phyloP scores from a whole-genome alignment of 768 basidiomycete species.

The Podaxis sp. region DNA sequence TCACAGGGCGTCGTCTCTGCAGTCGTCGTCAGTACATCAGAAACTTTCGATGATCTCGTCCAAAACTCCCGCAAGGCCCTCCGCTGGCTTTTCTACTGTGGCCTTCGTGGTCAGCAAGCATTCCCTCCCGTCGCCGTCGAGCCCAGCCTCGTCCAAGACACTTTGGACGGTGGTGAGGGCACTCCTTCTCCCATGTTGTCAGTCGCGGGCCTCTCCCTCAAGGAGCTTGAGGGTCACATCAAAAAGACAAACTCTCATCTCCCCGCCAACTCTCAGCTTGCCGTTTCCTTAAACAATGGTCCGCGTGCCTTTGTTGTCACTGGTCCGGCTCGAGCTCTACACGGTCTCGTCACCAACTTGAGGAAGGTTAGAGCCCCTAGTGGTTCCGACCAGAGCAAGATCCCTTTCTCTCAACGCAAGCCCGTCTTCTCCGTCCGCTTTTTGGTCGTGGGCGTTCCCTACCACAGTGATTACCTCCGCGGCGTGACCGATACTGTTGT shows the following conservation, averaged over 20 bases:
- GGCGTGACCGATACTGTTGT: conserved; percentile 76
- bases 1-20: conserved; percentile 97
- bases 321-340: conserved; percentile 87
- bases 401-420: conserved; percentile 92
- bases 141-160: conserved; percentile 82
- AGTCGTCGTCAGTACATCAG: conserved; percentile 81
- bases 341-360: conserved; percentile 89
- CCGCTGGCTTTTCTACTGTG: conserved; percentile 91
- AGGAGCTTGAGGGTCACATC: conserved; percentile 80
- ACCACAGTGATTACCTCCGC: conserved; percentile 85
- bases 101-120: conserved; percentile 88
- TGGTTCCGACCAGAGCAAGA: conserved; percentile 91
- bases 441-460: conserved; percentile 93
- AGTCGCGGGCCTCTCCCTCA: conserved; percentile 76
- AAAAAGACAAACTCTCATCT: conserved; percentile 87
- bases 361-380: conserved; percentile 86
- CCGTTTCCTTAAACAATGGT: conserved; percentile 91
- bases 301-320: conserved; percentile 90
- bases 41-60: conserved; percentile 70
- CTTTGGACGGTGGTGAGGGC: conserved; percentile 92
- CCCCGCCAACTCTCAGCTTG: conserved; percentile 72
- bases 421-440: conserved; percentile 91
- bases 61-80: conserved; percentile 81
- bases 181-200: conserved; percentile 92
- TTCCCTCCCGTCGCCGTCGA: conserved; percentile 93